Evolutionary conservation across 345 rosid genomes (phyloP).

Genomic region (Viola odorata): DNA sequence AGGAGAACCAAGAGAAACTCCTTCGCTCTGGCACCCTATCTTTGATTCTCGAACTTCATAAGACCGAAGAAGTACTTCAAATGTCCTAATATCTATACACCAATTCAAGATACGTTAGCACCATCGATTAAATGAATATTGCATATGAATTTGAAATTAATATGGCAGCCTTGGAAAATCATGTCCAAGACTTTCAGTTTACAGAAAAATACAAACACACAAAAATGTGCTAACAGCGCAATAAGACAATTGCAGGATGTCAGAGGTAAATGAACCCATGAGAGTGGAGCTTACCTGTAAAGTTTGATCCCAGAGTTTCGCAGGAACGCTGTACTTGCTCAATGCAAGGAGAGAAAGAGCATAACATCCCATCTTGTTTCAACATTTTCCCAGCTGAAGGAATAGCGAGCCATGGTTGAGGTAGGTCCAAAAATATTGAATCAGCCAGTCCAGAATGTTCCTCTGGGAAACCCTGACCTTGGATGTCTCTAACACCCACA

Average conservation of each 20-base stretch:
- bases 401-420: conserved; percentile 83
- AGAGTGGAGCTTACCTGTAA: conserved; percentile 45
- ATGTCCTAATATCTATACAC: conserved; percentile 70
- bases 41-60: conserved; percentile 78
- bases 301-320: conserved; percentile 60
- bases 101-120: conserved; percentile 9
- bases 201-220: background rate
- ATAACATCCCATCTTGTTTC: conserved; percentile 69
- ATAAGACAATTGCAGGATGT: too few species aligned
- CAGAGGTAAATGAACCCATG: background rate
- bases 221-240: too few species aligned
- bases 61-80: conserved; percentile 75
- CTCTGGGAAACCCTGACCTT: conserved; percentile 84
- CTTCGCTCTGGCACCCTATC: conserved; percentile 29
- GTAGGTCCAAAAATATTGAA: conserved; percentile 75
- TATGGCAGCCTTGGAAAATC: background rate
- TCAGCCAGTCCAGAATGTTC: conserved; percentile 56
- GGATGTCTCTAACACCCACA: conserved; percentile 84
- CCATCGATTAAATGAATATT: background rate
- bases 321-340: conserved; percentile 92
- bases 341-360: conserved; percentile 95
- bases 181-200: too few species aligned
- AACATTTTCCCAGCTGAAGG: conserved; percentile 77
- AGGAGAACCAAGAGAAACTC: conserved; percentile 24
- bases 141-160: background rate